Conservation (phyloP, 108 stramenopile genomes). For the Fragilariopsis cylindrus region DNA sequence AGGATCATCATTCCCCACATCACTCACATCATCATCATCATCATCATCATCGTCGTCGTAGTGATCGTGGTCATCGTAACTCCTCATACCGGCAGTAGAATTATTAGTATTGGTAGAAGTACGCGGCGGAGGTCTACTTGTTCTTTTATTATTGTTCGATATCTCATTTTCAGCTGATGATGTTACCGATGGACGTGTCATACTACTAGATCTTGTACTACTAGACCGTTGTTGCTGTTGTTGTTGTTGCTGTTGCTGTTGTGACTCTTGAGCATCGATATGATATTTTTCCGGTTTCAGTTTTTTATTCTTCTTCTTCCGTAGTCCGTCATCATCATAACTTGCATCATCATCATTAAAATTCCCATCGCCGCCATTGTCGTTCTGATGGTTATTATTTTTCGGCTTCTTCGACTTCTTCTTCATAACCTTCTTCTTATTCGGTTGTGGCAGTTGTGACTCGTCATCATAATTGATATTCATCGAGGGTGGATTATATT, state of each 20-base stretch:
- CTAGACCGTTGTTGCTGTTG: neutral
- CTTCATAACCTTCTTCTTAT: neutral
- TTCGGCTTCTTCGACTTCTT: neutral
- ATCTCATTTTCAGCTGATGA: neutral
- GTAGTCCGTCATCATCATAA: neutral
- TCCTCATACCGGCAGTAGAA: neutral
- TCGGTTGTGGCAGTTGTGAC: neutral
- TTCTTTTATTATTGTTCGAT: neutral
- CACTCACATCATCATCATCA: constrained; percentile 7
- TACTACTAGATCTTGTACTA: too few relatives aligned
- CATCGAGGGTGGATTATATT: neutral
- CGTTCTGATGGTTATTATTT: neutral
- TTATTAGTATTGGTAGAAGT: too few relatives aligned
- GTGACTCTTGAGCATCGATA: too few relatives aligned
- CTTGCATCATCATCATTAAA: neutral
- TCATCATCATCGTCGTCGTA: neutral
- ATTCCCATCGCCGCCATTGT: neutral
- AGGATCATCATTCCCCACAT: constrained; percentile 12
- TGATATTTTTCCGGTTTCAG: neutral
- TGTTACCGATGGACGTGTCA: neutral
- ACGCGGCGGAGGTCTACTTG: too few relatives aligned
- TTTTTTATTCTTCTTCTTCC: neutral
- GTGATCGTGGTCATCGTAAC: neutral
- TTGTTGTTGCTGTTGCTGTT: neutral
- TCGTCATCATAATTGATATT: neutral